Base-by-base conservation (phyloP, 140 eudicot genomes). In the Bidens hawaiensis region DNA sequence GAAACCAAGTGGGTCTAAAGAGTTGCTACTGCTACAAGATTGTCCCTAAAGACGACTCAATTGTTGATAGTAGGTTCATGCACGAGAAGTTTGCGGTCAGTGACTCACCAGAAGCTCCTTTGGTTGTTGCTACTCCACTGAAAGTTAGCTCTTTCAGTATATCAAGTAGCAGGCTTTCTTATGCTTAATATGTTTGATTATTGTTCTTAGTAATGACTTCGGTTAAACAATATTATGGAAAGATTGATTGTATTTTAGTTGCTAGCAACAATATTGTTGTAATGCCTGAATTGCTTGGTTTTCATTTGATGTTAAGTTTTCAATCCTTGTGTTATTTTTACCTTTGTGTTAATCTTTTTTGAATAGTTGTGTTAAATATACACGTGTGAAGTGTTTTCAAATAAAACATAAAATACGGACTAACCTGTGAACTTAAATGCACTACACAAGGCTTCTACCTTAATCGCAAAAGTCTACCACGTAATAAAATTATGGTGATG, bases 1-100 rank as follows among this genome's bases (percentile, higher is more conserved):
- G 69, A 26, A 76, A 75, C 30, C 96, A 87, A 43, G 79, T 78
- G 16, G 96, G 94, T 33, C 40, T 87, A 46, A 87, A 87, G 73
- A 87, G 96, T 60, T 87, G 96, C 72, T 87, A 87, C 56, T 87
- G 96, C 78, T 87, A 87, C 81, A 87, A 87, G 76, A 81, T 78
- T 24, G 93, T 87, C 18, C 85, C 73, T 0, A 84, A 84, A 72
- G 82, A 84, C 31, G 94, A 87, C 55, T 86, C 89, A 8, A 82
- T 86, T 51, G 82, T 86, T 18, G 89, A 82, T 36, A 86, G 95
- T 48, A 86, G 89, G 15, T 86, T 86, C 82, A 86, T 86, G 95
- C 95, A 86, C 15, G 89, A 86, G 60, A 87, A 79, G 40, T 87
- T 62, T 71, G 94, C 94, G 4, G 85, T 81, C 30, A 78, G 76